These are phyloP conservation scores for Pseudogymnoascus sp. DNA, from an alignment of 2,329 filamentous ascomycete genomes.

Conservation along the genomic window DNA sequence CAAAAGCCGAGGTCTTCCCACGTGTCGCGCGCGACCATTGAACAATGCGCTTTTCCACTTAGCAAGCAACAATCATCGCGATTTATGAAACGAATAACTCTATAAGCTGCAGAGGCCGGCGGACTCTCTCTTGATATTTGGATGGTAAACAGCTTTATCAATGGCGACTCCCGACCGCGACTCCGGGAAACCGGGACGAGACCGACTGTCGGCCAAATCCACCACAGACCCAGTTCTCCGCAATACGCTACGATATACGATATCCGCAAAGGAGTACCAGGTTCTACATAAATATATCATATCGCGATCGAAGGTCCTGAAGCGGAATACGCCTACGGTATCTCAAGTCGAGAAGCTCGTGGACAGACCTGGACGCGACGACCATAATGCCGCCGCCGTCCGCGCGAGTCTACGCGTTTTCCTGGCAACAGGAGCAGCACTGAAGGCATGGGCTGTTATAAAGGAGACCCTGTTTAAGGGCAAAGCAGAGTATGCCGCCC, in stretches of 20 bases:
- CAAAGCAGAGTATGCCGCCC: constrained; percentile 21
- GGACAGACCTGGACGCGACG: constrained; percentile 39
- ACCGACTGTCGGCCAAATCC: constrained; percentile 22
- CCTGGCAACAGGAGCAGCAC: constrained; percentile 50
- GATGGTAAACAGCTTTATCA: neutral
- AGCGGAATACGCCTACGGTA: constrained; percentile 47
- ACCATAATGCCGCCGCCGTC: constrained; percentile 63
- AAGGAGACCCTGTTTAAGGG: constrained; percentile 39
- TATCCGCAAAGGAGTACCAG: constrained; percentile 77
- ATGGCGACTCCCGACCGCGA: constrained; percentile 4
- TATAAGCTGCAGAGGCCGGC: constrained; percentile 2
- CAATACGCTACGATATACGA: constrained; percentile 81
- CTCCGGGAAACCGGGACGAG: constrained; percentile 5
- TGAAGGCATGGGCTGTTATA: constrained; percentile 55
- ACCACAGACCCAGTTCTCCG: constrained; percentile 63
- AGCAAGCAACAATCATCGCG: constrained; percentile 2
- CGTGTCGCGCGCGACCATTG: constrained; percentile 6
- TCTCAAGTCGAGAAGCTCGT: constrained; percentile 42
- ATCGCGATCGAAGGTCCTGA: constrained; percentile 56
- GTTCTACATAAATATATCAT: constrained; percentile 75
- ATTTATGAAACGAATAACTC: constrained; percentile 4
- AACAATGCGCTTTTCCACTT: constrained; percentile 3
- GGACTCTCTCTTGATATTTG: neutral
- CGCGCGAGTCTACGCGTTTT: constrained; percentile 66
- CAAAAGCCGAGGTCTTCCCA: constrained; percentile 6